These are phyloP conservation scores for Lasiosphaeria hispida DNA, from an alignment of 495 filamentous ascomycete genomes.

Conservation along the genomic window DNA sequence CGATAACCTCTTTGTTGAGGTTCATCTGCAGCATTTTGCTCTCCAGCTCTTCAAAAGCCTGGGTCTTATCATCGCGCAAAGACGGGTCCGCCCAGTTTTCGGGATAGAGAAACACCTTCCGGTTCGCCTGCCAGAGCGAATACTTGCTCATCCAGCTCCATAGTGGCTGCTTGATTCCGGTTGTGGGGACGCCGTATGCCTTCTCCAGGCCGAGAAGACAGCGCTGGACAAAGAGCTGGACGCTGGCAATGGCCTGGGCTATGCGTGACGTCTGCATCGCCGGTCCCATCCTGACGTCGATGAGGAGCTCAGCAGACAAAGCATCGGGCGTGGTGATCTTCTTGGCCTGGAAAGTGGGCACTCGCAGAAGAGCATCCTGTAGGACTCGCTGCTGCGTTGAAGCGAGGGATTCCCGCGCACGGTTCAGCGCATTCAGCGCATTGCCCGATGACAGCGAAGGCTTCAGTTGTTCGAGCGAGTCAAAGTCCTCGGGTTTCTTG, in stretches of 20 bases:
- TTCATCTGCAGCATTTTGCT: slow-evolving; percentile 19
- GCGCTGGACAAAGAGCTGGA: slow-evolving; percentile 39
- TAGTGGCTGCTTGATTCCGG: not conserved
- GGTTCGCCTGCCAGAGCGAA: slow-evolving; percentile 36
- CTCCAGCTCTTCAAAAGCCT: slow-evolving; percentile 32
- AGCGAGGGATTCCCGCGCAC: too few relatives aligned
- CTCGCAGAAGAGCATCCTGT: too few relatives aligned
- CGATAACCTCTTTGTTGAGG: slow-evolving; percentile 2
- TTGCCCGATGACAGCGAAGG: too few relatives aligned
- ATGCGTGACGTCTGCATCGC: slow-evolving; percentile 33
- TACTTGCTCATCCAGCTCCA: slow-evolving; percentile 18
- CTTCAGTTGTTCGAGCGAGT: too few relatives aligned
- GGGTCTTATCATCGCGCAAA: slow-evolving; percentile 39
- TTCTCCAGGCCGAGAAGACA: slow-evolving; percentile 40
- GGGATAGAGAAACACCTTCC: slow-evolving; percentile 39
- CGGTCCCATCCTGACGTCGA: slow-evolving; percentile 37
- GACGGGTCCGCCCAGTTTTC: slow-evolving; percentile 41
- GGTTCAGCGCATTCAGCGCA: too few relatives aligned
- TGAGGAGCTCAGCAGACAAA: slow-evolving; percentile 39
- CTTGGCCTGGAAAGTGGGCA: too few relatives aligned
- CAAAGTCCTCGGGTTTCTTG: too few relatives aligned
- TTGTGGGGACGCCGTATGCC: slow-evolving; percentile 20
- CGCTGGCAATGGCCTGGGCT: slow-evolving; percentile 38
- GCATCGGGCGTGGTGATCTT: slow-evolving; percentile 22
- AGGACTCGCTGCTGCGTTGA: too few relatives aligned